Conservation (phyloP, 495 filamentous ascomycete species). For the Tuber melanosporum region DNA sequence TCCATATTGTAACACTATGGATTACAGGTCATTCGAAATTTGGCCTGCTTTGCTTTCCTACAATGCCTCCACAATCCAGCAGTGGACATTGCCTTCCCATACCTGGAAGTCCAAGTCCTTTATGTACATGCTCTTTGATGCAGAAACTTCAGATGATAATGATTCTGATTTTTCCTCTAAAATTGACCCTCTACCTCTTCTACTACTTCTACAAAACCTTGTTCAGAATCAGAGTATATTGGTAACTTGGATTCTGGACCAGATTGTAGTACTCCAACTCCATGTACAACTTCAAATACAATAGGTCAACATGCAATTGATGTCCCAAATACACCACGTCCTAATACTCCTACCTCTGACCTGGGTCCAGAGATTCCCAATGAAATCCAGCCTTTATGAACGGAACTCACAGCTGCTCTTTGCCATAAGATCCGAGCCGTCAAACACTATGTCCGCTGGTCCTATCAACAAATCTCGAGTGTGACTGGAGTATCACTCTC, state of each 20-base stretch:
- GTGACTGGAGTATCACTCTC: background rate
- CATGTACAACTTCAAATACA: too few species aligned
- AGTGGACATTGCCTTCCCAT: background rate
- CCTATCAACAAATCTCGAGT: background rate
- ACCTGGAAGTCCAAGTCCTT: background rate
- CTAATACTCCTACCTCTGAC: background rate
- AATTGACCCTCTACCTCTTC: background rate
- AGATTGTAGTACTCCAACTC: too few species aligned
- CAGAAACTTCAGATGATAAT: background rate
- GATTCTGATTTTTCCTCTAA: background rate
- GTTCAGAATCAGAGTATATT: background rate
- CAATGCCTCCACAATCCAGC: background rate
- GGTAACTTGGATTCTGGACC: background rate
- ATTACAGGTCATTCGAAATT: too few species aligned
- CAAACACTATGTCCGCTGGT: background rate
- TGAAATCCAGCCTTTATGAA: background rate
- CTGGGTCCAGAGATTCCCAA: background rate
- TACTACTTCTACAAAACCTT: background rate
- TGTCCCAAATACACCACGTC: background rate
- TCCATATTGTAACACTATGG: too few species aligned
- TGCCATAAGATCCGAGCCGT: background rate
- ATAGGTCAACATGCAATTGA: background rate
- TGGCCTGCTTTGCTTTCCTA: too few species aligned
- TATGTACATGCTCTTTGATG: background rate
- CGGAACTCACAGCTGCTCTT: background rate